Evolutionary conservation across 2,329 filamentous ascomycete species (phyloP), one percentile per base, ranked within the genome.

Genomic region (Westerdykella aurantiaca): DNA sequence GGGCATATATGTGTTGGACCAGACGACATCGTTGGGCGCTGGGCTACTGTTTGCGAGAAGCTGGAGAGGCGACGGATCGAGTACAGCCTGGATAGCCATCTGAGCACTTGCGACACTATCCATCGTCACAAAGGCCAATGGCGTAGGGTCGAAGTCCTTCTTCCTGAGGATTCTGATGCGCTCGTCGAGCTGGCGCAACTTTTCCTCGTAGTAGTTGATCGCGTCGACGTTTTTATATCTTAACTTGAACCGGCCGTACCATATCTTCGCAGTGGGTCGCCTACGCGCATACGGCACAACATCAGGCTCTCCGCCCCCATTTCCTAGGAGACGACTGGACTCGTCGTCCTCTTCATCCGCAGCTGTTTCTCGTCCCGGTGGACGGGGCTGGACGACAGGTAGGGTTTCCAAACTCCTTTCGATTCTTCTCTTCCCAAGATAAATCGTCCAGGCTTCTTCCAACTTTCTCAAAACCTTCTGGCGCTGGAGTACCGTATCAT

Each of bases 51-150:
- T 90, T 7, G 91, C 90, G 42, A 95, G 73, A 5, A 98, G 77
- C 47, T 86, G 85, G 45, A 90, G 83, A 0, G 94, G 93, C 10
- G 86, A 84, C 3, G 93, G 89, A 60, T 97, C 91, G 42, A 98
- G 81, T 10, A 95, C 83, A 4, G 93, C 90, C 68, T 98, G 93
- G 35, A 95, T 88, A 18, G 90, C 88, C 89, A 97, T 95, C 71
- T 98, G 93, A 51, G 79, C 81, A 16, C 90, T 85, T 12, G 90
- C 87, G 39, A 95, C 93, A 3, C 88, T 93, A 70, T 96, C 88
- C 88, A 98, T 94, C 0, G 93, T 97, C 33, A 98, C 87, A 66
- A 98, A 96, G 1, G 94, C 94, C 47, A 94, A 78, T 39, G 91
- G 85, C 1, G 83, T 90, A 0, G 93, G 76, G 5, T 77, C 72